Conservation (phyloP, 2,329 filamentous ascomycete species). For the Penicillium italicum region DNA sequence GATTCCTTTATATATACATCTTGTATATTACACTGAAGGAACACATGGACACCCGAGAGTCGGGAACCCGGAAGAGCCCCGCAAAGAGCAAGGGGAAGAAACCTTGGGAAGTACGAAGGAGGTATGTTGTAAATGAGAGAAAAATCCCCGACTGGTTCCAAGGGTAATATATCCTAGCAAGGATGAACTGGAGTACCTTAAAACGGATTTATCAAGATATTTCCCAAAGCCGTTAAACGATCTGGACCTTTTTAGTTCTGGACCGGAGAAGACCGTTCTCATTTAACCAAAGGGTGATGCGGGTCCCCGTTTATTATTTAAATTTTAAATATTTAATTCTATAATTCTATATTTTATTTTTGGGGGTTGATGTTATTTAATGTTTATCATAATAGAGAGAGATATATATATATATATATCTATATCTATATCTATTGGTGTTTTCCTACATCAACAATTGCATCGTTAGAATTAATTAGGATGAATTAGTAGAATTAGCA, state of each 20-base stretch:
- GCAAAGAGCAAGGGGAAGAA: slow-evolving; percentile 14
- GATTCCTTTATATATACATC: no score
- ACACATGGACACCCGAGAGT: slow-evolving; percentile 2
- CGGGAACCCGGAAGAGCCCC: slow-evolving; percentile 20
- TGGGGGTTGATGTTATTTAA: no score
- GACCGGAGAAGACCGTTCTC: slow-evolving; percentile 19
- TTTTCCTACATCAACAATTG: no score
- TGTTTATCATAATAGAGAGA: no score
- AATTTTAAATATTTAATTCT: no score
- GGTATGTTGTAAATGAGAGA: no score
- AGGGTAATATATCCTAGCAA: background rate
- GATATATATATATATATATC: no score
- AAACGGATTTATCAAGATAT: background rate
- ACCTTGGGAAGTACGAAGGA: no score
- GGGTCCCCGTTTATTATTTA: slow-evolving; percentile 11
- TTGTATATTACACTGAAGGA: no score
- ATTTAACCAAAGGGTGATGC: slow-evolving; percentile 25
- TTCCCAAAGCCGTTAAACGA: slow-evolving; percentile 15
- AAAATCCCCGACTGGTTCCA: slow-evolving; percentile 29
- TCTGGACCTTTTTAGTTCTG: slow-evolving; percentile 21
- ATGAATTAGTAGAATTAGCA: background rate
- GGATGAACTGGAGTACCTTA: no score
- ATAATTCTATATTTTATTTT: no score
- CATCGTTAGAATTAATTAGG: background rate
- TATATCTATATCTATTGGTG: no score